Conservation (phyloP, 2,329 filamentous ascomycete genomes). For the Aspergillus pseudoglaucus region DNA sequence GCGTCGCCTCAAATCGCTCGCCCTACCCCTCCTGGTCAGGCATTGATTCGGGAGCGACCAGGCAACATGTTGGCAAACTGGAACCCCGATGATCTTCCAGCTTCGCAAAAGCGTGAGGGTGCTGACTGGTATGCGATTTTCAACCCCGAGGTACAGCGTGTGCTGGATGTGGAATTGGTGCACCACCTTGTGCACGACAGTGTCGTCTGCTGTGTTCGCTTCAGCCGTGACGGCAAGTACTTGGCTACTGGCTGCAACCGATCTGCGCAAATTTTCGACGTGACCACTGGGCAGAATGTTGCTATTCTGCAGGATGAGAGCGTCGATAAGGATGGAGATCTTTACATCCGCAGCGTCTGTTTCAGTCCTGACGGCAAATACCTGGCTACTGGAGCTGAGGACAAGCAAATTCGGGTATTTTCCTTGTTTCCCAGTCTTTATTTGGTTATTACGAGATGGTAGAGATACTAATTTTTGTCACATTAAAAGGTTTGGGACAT, state of each 20-base stretch:
- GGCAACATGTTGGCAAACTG: conserved; percentile 76
- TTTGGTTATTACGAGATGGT: not conserved
- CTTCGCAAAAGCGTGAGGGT: conserved; percentile 81
- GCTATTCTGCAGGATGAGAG: conserved; percentile 84
- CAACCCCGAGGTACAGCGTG: conserved; percentile 82
- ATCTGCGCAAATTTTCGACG: conserved; percentile 99
- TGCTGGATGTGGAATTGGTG: conserved; percentile 86
- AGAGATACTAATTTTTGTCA: conserved; percentile 7
- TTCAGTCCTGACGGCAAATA: conserved; percentile 96
- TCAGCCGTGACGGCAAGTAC: conserved; percentile 91
- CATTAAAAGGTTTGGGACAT: conserved; percentile 84
- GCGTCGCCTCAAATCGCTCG: conserved; percentile 84
- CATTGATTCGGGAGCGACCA: conserved; percentile 45
- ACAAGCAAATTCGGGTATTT: conserved; percentile 85
- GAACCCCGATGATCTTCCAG: conserved; percentile 76
- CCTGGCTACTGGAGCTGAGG: conserved; percentile 91
- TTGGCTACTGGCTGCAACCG: conserved; percentile 96
- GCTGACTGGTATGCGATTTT: conserved; percentile 96
- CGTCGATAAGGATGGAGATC: conserved; percentile 79
- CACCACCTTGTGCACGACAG: conserved; percentile 92
- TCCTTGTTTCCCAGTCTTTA: not conserved
- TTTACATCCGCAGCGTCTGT: conserved; percentile 97
- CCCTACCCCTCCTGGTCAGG: conserved; percentile 61
- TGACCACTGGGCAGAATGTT: conserved; percentile 76
- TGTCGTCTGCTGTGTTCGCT: conserved; percentile 95